Conservation (phyloP, 768 basidiomycete species). For the Pleurotus giganteus region DNA sequence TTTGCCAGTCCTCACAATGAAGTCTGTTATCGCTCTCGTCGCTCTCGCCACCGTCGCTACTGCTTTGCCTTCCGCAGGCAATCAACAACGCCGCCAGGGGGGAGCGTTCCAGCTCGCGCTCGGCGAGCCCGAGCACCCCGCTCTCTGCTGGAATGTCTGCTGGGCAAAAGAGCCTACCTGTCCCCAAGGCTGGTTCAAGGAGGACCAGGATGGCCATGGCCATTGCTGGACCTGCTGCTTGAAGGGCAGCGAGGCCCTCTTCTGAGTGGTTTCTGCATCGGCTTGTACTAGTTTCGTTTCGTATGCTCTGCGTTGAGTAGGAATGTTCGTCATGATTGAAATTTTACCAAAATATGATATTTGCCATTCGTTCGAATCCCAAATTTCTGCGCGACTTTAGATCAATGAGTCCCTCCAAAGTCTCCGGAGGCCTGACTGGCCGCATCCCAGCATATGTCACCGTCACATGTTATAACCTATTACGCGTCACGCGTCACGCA, state of each 20-base stretch:
- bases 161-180: background rate
- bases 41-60: background rate
- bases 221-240: constrained; percentile 6
- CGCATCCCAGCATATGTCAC: too few species aligned
- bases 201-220: background rate
- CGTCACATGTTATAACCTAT: too few species aligned
- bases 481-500: too few species aligned
- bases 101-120: background rate
- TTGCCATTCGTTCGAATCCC: too few species aligned
- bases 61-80: background rate
- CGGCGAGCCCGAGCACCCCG: constrained; percentile 1
- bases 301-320: too few species aligned
- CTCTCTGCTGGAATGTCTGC: constrained; percentile 6
- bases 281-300: background rate
- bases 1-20: background rate
- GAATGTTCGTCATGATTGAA: background rate
- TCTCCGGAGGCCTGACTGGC: too few species aligned
- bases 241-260: background rate
- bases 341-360: too few species aligned
- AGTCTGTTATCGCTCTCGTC: background rate
- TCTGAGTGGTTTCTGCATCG: background rate
- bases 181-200: background rate
- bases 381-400: too few species aligned
- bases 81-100: background rate
- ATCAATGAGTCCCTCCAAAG: too few species aligned